phyloP scores from a whole-genome alignment of 805 yeast species.

The Candida michaelii region DNA sequence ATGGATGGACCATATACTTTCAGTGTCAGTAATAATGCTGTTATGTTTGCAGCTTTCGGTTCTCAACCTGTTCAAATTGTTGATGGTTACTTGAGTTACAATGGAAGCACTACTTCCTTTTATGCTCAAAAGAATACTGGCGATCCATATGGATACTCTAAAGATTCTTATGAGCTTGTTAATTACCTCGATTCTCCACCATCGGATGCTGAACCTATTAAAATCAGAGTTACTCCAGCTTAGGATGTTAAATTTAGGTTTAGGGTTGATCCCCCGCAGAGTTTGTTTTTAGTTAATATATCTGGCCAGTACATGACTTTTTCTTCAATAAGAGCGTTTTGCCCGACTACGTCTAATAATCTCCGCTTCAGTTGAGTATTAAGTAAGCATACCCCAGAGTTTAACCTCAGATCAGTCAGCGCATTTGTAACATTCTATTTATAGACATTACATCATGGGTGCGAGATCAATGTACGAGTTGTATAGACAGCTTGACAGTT shows the following conservation, averaged over 20 bases:
- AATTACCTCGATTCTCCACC: slow-evolving; percentile 4
- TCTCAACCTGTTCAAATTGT: slow-evolving; percentile 9
- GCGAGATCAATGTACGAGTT: neutral
- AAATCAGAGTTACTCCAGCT: neutral
- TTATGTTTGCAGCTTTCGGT: slow-evolving; percentile 8
- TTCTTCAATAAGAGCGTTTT: too few species aligned
- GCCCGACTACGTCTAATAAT: too few species aligned
- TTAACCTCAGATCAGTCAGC: too few species aligned
- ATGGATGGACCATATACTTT: slow-evolving; percentile 6
- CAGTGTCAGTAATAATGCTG: slow-evolving; percentile 5
- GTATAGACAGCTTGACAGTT: neutral
- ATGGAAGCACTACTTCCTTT: slow-evolving; percentile 20
- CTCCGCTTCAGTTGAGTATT: too few species aligned
- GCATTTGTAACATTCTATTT: neutral
- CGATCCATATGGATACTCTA: slow-evolving; percentile 30
- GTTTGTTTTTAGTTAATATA: too few species aligned
- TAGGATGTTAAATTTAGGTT: too few species aligned
- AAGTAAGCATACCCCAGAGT: too few species aligned
- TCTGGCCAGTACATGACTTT: too few species aligned
- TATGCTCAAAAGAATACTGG: slow-evolving; percentile 27
- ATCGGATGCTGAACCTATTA: slow-evolving; percentile 2
- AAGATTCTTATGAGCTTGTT: slow-evolving; percentile 4
- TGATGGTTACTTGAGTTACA: slow-evolving; percentile 17
- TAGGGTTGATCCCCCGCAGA: too few species aligned
- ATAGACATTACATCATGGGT: neutral